phyloP scores from a whole-genome alignment of 2,329 filamentous ascomycete species.

The Aspergillus sp. region DNA sequence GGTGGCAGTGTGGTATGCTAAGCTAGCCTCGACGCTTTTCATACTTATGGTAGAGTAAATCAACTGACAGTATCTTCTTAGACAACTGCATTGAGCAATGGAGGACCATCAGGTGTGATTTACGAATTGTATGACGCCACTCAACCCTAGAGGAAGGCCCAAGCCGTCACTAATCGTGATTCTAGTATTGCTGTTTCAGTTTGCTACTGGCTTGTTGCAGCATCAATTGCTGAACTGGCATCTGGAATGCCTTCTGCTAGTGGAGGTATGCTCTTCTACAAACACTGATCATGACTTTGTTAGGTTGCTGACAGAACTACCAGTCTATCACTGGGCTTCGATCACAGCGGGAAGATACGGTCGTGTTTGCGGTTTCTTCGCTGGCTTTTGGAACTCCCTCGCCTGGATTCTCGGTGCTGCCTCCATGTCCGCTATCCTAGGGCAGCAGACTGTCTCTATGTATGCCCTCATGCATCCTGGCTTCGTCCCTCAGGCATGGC shows the following conservation, averaged over 20 bases:
- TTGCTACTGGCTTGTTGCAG: conserved; percentile 61
- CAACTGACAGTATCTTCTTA: conserved; percentile 12
- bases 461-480: conserved; percentile 61
- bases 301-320: neutral
- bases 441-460: conserved; percentile 62
- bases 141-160: neutral
- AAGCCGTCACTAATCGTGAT: conserved; percentile 12
- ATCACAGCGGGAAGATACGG: conserved; percentile 60
- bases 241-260: conserved; percentile 63
- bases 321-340: conserved; percentile 63
- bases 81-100: conserved; percentile 59
- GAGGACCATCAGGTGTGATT: conserved; percentile 62
- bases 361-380: conserved; percentile 51
- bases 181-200: conserved; percentile 45
- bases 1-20: conserved; percentile 60
- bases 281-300: neutral
- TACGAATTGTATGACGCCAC: conserved; percentile 56
- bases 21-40: too few relatives aligned
- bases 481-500: conserved; percentile 57
- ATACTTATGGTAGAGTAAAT: too few relatives aligned
- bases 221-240: conserved; percentile 62
- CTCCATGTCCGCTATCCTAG: conserved; percentile 59
- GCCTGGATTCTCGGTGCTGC: conserved; percentile 64
- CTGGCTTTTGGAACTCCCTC: conserved; percentile 48
- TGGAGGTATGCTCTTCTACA: conserved; percentile 42